Percentiles rank a stretch among this genome's conserved stretches.
Conservation (phyloP, 2,329 filamentous ascomycete species). For the Aspergillus brasiliensis region DNA sequence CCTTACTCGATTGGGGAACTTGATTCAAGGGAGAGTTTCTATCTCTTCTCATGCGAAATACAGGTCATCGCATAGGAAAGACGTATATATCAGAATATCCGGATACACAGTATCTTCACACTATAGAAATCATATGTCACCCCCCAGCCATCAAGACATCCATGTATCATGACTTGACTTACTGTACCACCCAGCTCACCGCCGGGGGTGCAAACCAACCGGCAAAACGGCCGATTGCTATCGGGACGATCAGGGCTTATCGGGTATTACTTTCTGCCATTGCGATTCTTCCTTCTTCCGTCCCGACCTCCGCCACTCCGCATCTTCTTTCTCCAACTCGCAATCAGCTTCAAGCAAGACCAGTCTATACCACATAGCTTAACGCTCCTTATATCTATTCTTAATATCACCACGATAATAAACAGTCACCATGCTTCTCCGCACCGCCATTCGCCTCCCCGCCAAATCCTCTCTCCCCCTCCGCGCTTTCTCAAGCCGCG, state of each 20-base stretch:
- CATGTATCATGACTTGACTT: neutral
- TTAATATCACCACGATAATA: slow-evolving; percentile 10
- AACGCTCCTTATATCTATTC: too few relatives aligned
- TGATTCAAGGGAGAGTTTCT: neutral
- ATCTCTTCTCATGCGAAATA: too few relatives aligned
- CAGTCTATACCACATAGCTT: neutral
- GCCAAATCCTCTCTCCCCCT: neutral
- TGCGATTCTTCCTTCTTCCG: slow-evolving; percentile 1
- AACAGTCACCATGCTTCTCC: neutral
- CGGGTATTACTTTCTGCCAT: neutral
- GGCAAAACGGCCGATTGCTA: neutral
- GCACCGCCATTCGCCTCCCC: neutral
- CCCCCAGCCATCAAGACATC: neutral
- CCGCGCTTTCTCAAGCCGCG: neutral
- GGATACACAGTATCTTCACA: too few relatives aligned
- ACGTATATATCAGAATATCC: too few relatives aligned
- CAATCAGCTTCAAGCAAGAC: neutral
- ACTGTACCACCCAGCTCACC: too few relatives aligned
- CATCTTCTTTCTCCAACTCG: neutral
- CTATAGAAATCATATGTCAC: too few relatives aligned
- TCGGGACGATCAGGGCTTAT: slow-evolving; percentile 10
- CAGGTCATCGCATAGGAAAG: too few relatives aligned
- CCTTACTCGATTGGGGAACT: neutral
- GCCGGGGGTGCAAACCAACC: neutral
- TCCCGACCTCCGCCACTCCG: slow-evolving; percentile 7